Base-by-base conservation (phyloP, 176 grass and related monocot genomes). In the Puya raimondii region DNA sequence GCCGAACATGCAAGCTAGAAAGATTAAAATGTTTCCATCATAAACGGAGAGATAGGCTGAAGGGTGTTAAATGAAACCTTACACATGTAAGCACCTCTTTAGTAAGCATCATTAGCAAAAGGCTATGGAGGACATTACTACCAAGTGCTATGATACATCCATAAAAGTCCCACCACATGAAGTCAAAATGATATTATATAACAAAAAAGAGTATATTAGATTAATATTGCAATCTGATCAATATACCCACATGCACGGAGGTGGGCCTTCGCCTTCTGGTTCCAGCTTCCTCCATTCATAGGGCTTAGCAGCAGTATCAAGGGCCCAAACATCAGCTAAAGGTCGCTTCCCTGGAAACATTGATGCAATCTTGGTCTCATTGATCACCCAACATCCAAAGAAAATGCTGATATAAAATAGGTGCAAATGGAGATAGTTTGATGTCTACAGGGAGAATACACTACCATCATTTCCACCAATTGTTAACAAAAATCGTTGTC, bases 391-490 rank as follows among this genome's bases (percentile, higher is more conserved):
- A 18, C 17, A 16, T 16, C 9, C 16, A 61, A 0, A 61, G 56
- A 20, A 22, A 61, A 61, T 18, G 56, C 56, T 61, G 56, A 61
- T 18, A 61, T 20, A 61, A 15, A 18, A 61, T 20, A 18, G 54
- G 15, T 59, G 20, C 16, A 59, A 15, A 17, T 59, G 15, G 15
- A 59, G 56, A 61, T 2, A 61, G 6, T 9, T 20, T 61, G 21
- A 18, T 21, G n/a, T 61, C 56, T 22, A 18, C 23, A 48, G 66
- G 18, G 10, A 80, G 27, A 69, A 42, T n/a, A 64, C 42, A 75
- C 26, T 87, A 97, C 94, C 94, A 81, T 97, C 94, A 84, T 97
- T 97, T 68, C 94, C 94, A 80, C 94, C 94, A 73, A 97, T 88
- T 49, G 88, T 81, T 76, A 97, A 85, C 58, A 97, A 81, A 81